Evolutionary conservation across 495 filamentous ascomycete species (phyloP).

Genomic region (Neurospora sp.): DNA sequence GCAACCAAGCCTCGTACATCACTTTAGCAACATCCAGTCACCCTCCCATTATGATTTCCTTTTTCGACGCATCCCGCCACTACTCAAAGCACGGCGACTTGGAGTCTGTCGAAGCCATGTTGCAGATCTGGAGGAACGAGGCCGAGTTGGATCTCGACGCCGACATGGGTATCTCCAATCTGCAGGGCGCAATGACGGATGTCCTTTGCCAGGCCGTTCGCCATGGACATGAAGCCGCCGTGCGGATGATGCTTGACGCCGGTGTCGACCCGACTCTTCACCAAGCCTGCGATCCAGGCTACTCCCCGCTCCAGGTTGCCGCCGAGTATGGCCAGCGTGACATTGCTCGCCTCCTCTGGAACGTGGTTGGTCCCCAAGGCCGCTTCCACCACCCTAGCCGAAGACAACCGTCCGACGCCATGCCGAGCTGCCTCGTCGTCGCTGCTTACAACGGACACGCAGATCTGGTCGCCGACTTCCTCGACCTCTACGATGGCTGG

Average conservation of each 20-base stretch:
- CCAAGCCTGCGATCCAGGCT: not conserved
- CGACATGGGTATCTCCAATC: not conserved
- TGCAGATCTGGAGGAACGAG: not conserved
- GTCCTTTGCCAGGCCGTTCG: not conserved
- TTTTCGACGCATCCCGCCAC: not conserved
- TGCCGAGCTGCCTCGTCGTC: not conserved
- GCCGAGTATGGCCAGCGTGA: not conserved
- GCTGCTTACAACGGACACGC: not conserved
- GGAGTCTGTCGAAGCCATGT: not conserved
- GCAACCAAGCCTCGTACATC: not conserved
- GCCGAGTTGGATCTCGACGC: not conserved
- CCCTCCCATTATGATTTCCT: not conserved
- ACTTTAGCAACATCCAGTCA: not conserved
- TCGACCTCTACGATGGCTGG: not conserved
- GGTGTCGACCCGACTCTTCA: not conserved
- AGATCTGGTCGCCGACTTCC: not conserved
- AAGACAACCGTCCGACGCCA: not conserved
- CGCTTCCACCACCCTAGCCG: not conserved
- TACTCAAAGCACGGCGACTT: not conserved
- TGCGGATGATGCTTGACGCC: not conserved
- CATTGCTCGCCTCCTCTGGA: not conserved
- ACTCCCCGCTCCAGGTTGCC: not conserved
- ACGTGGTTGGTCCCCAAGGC: not conserved
- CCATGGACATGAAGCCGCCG: not conserved
- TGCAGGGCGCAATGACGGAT: not conserved